Evolutionary conservation across 768 basidiomycete species (phyloP), one percentile per base, ranked within the genome.

Genomic region (Naganishia antarctica): DNA sequence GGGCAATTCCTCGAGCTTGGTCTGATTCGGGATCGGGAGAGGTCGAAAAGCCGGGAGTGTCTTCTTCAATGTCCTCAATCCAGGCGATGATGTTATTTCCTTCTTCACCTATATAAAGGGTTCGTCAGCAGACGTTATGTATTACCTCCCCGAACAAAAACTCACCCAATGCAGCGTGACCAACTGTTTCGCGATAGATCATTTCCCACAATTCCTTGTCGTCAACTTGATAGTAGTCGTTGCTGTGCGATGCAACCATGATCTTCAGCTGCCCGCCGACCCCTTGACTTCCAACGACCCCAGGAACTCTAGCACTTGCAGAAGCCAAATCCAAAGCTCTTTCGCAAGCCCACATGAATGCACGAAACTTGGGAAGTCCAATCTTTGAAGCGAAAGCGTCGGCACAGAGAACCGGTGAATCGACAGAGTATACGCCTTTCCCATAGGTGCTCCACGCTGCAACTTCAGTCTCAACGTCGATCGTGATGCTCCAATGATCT

Each of bases 401-500:
- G 7, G 37, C 53, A 16, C 53, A 57, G 23, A 21, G 34, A 2
- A 57, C 16, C 2, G 53, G 53, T 8, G 53, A 40, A 18, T 57
- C 53, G 3, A 25, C 15, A 11, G 37, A 23, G 37, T 57, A 57
- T 9, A 57, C 32, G 23, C 21, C 26, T 4, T 34, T 57, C 13
- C 34, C 16, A 26, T 37, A 57, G 37, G 23, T 25, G 26, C 34
- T 57, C 53, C 53, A 57, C 8, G 53, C n/a, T 40, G 53, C 34
- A 18, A 21, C 4, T 40, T 34, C 21, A 26, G 4, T 23, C 12
- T 23, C 15, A 21, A 13, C 9, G 11, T 57, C 53, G n/a, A 57
- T 34, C 32, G 21, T 57, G 34, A 57, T 57, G 53, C 53, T 31
- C 53, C 53, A 57, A n/a, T 57, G 53, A 26, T 57, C 34, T 5